Conservation (phyloP, 371 early-diverging fungal species). For the Amoeboaphelidium protococcarum region DNA sequence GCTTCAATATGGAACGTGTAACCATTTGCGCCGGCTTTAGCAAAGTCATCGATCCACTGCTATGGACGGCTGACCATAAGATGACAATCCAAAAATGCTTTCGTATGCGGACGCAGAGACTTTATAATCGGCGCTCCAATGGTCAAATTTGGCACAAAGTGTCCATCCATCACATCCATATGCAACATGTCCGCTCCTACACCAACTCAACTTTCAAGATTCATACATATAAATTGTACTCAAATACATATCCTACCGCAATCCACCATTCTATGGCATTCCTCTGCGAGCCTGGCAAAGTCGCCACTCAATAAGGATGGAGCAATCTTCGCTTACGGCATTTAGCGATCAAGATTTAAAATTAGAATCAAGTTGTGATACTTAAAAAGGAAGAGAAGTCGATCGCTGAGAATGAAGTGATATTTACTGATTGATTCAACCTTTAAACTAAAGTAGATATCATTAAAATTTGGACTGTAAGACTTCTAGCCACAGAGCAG, state of each 20-base stretch:
- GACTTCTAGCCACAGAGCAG: no score
- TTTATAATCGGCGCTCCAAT: slow-evolving; percentile 82
- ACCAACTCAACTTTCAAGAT: no score
- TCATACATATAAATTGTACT: no score
- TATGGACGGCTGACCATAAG: slow-evolving; percentile 90
- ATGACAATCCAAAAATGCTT: slow-evolving; percentile 87
- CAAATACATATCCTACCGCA: no score
- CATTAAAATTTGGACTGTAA: no score
- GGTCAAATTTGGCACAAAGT: slow-evolving; percentile 94
- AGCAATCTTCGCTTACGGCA: slow-evolving; percentile 31
- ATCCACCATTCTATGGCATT: slow-evolving; percentile 60
- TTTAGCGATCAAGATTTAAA: background rate
- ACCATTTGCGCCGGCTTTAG: slow-evolving; percentile 66
- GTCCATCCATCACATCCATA: slow-evolving; percentile 36
- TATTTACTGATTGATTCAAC: no score
- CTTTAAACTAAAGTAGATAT: no score
- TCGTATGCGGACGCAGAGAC: slow-evolving; percentile 54
- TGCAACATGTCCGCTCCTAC: slow-evolving; percentile 95
- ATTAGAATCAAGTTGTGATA: background rate
- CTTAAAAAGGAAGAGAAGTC: no score
- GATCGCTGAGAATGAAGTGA: no score
- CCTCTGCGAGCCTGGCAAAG: slow-evolving; percentile 61
- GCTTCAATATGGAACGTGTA: slow-evolving; percentile 88
- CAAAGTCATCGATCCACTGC: slow-evolving; percentile 80
- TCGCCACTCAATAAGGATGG: slow-evolving; percentile 83